Conservation (phyloP, 2,329 filamentous ascomycete genomes). For the Penicillium sp. region DNA sequence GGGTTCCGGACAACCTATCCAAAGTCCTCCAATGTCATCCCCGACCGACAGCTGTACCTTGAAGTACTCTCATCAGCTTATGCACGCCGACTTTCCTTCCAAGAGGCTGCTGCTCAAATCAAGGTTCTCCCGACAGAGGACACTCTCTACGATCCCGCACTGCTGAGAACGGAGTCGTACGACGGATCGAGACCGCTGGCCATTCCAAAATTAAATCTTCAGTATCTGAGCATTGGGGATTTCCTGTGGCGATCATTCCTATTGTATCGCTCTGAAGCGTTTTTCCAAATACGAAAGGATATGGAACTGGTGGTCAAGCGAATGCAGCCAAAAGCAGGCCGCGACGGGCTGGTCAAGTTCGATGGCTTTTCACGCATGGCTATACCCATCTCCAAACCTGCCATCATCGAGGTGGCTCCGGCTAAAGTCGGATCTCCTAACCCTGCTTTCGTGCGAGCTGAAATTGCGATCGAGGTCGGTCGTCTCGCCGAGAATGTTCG, state of each 20-base stretch:
- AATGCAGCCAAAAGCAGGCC: conserved; percentile 62
- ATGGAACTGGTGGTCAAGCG: conserved; percentile 76
- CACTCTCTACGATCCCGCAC: conserved; percentile 68
- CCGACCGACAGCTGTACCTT: conserved; percentile 44
- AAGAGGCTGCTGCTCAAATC: conserved; percentile 66
- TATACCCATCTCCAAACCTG: conserved; percentile 74
- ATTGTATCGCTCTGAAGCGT: conserved; percentile 81
- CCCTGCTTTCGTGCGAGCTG: conserved; percentile 78
- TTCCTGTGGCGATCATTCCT: conserved; percentile 95
- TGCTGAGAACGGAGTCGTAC: conserved; percentile 77
- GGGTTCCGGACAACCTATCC: conserved; percentile 82
- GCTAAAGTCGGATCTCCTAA: conserved; percentile 75
- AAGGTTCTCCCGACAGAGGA: conserved; percentile 76
- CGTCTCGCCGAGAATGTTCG: conserved; percentile 69
- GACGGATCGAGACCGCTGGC: conserved; percentile 82
- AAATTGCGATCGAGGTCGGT: conserved; percentile 77
- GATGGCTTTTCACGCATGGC: conserved; percentile 88
- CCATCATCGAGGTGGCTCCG: conserved; percentile 78
- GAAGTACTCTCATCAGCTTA: conserved; percentile 71
- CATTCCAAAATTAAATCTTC: conserved; percentile 88
- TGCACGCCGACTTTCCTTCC: conserved; percentile 74
- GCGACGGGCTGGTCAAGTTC: conserved; percentile 62
- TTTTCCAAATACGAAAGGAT: conserved; percentile 89
- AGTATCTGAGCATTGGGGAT: conserved; percentile 90
- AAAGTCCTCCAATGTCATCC: conserved; percentile 59